These are phyloP conservation scores for Ceratocystis eucalypticola DNA, from an alignment of 2,329 filamentous ascomycete species.

Conservation along the genomic window DNA sequence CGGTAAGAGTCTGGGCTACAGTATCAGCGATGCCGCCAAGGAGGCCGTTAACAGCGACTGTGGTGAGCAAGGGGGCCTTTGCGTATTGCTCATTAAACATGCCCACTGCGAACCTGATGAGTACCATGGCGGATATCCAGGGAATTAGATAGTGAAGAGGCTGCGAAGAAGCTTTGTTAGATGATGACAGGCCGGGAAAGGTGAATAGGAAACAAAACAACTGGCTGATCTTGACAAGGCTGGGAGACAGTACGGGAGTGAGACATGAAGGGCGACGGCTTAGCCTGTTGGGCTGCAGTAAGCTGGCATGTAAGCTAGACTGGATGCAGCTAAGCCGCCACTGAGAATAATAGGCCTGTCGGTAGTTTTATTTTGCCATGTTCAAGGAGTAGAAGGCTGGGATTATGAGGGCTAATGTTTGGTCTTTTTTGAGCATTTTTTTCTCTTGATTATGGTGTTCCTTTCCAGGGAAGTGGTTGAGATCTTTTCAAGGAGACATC, in stretches of 20 bases:
- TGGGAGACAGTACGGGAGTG: not conserved
- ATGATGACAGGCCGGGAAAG: not conserved
- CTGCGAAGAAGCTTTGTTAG: not conserved
- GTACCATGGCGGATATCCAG: conserved; percentile 14
- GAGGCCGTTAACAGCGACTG: conserved; percentile 97
- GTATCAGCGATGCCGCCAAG: conserved; percentile 94
- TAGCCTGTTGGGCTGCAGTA: not conserved
- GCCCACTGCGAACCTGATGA: conserved; percentile 2
- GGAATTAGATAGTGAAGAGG: conserved; percentile 14
- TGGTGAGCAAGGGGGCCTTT: conserved; percentile 60
- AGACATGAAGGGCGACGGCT: not conserved
- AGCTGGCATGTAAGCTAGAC: not conserved
- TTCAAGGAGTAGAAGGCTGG: not conserved
- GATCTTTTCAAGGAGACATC: not conserved
- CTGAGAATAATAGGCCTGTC: not conserved
- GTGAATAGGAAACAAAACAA: not conserved
- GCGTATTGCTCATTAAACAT: conserved; percentile 13
- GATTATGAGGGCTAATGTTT: not conserved
- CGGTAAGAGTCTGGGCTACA: conserved; percentile 82
- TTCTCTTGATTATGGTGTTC: too few relatives aligned
- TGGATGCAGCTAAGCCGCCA: not conserved
- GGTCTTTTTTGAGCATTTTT: not conserved
- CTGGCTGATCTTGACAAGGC: not conserved
- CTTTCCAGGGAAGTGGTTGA: too few relatives aligned
- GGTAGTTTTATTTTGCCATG: not conserved